Conservation (phyloP, 306 rosid genomes). For the Oxytropis ochrocephala region DNA sequence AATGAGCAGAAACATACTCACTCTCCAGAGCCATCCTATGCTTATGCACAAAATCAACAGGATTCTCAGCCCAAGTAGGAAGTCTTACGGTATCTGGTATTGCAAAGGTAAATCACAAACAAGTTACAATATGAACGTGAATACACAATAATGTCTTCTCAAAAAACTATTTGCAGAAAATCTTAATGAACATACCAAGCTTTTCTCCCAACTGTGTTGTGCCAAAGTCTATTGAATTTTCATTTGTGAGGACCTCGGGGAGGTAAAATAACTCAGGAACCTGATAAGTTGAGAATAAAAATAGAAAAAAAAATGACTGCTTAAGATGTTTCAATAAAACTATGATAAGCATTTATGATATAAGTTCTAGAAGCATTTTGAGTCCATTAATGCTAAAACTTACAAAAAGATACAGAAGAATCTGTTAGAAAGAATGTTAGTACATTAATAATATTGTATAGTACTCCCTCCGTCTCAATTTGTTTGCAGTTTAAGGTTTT, state of each 20-base stretch:
- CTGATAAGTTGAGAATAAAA: slow-evolving; percentile 29
- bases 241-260: slow-evolving; percentile 91
- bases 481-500: no score
- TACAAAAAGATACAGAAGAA: not conserved
- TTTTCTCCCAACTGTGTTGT: slow-evolving; percentile 83
- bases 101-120: slow-evolving; percentile 20
- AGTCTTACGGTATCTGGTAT: slow-evolving; percentile 67
- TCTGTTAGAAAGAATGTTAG: not conserved
- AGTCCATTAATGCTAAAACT: not conserved
- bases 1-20: slow-evolving; percentile 79
- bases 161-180: slow-evolving; percentile 18
- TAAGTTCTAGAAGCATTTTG: not conserved
- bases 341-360: slow-evolving; percentile 9
- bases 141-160: not conserved
- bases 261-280: slow-evolving; percentile 98
- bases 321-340: slow-evolving; percentile 17
- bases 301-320: not conserved
- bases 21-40: slow-evolving; percentile 98
- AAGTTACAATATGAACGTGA: slow-evolving; percentile 9
- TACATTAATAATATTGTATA: not conserved
- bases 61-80: slow-evolving; percentile 95
- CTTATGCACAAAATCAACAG: slow-evolving; percentile 90
- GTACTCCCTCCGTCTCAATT: no score
- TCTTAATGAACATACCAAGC: slow-evolving; percentile 59
- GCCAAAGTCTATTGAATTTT: slow-evolving; percentile 91